Evolutionary conservation across 768 basidiomycete species (phyloP), one percentile per base, ranked within the genome.

Genomic region (Hericium alpestre): DNA sequence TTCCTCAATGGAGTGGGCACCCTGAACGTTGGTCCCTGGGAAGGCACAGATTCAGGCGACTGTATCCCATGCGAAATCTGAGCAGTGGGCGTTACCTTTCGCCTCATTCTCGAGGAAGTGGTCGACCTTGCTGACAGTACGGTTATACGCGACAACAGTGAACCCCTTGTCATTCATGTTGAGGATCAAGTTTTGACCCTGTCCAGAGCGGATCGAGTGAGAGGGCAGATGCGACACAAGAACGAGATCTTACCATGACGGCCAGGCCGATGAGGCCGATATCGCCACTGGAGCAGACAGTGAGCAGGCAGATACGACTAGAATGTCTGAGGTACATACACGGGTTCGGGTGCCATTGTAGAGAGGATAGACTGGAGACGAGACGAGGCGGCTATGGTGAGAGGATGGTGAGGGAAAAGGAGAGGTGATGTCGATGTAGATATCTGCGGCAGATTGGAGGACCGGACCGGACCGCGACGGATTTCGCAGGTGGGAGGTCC

Each of bases 161-260:
- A 93, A 99, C 54, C 96, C 96, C 75, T 99, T 99, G 80, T 99
- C 96, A 72, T 96, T 96, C 91, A 96, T 97, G 79, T 97, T 96
- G 65, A 97, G 78, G 71, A 96, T 94, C 69, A 96, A 72, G 72
- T 95, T 96, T 83, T 95, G 93, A 67, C 92, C 93, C 92, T 93
- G 66, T 51, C 32, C 32, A 32, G 32, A 32, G 4, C 32, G 32
- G 32, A 32, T 32, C 8, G 7, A 32, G 32, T 10, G 32, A 32
- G 32, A 32, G 32, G 9, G 9, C 32, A 32, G 9, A 10, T 32
- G 8, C 32, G 32, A 32, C 9, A 10, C 8, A 7, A 53, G 27
- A 54, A 57, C 15, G 56, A 56, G 49, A 60, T 56, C 57, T 47
- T 71, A 94, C 93, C 93, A 97, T 97, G 78, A 97, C 93, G 79